Evolutionary conservation across 441 rosid genomes (phyloP), one percentile per base, ranked within the genome.

Genomic region (Pelargonium exstipulatum): DNA sequence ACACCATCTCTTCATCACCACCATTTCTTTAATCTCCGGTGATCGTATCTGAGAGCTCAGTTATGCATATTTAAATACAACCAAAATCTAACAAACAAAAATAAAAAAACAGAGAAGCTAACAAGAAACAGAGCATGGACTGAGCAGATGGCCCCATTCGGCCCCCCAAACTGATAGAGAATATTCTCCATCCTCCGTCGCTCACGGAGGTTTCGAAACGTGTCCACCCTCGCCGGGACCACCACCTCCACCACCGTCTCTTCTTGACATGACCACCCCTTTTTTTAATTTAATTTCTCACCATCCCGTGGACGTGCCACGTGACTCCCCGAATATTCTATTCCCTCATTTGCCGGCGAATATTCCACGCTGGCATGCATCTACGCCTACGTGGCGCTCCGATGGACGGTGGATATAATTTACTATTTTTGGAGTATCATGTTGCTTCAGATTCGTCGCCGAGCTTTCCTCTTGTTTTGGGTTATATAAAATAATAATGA

Each of bases 381-480:
- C 26, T 24, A 24, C 26, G 40, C 63, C 73, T 7, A 62, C 69
- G 66, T 74, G 76, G 64, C 81, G n/a, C 45, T 12, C n/a, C 12
- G 14, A 48, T 48, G 53, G 53, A 13, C 16, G 53, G 53, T 48
- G 53, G 53, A 48, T 26, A 26, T 26, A 26, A 7, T 5, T 63
- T 64, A 24, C n/a, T 61, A 8, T 35, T 26, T 26, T 26, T 2
- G 32, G 32, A 26, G 32, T 3, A 26, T 67, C 81, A 74, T 76
- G 79, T 71, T 61, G 71, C 74, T 70, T 82, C 74, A 80, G 87
- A 85, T 85, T 85, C 89, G 75, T 76, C 32, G 32, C 86, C 89
- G 87, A 71, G 76, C 74, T 77, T 86, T 75, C 71, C 87, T 86
- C 84, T 26, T 12, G 48, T 43, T 43, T 43, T 43, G 32, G 3